Conservation (phyloP, 257 asterid species). For the Penstemon eatonii region DNA sequence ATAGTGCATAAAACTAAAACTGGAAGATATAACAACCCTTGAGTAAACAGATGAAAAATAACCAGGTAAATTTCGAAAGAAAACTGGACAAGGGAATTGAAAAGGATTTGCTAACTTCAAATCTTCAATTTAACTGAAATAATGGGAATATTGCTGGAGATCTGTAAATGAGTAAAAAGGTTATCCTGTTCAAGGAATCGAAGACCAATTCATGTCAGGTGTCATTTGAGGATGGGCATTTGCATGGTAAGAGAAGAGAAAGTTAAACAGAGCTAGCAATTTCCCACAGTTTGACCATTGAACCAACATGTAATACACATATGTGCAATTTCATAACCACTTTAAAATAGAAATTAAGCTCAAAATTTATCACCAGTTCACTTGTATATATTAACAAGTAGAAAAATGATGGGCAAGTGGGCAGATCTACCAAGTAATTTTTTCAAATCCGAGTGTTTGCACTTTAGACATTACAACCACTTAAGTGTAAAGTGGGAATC, state of each 20-base stretch:
- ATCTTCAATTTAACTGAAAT: constrained; percentile 13
- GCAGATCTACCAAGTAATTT: background rate
- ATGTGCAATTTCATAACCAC: too few species aligned
- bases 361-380: too few species aligned
- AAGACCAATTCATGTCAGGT: too few species aligned
- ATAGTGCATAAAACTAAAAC: too few species aligned
- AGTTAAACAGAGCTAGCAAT: background rate
- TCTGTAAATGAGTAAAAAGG: background rate
- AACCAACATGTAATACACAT: background rate
- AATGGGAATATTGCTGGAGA: background rate
- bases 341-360: too few species aligned
- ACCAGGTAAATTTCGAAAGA: too few species aligned
- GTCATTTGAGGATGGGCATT: constrained; percentile 3
- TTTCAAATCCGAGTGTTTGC: background rate
- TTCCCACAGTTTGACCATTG: background rate
- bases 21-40: too few species aligned
- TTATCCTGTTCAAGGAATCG: constrained; percentile 3
- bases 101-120: background rate
- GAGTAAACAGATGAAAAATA: too few species aligned
- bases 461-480: background rate
- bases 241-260: constrained; percentile 4
- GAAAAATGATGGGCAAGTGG: background rate
- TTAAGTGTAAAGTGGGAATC: too few species aligned
- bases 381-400: too few species aligned
- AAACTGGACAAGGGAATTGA: too few species aligned